Evolutionary conservation across 495 filamentous ascomycete species (phyloP).

Genomic region (Penicillium pancosmium): DNA sequence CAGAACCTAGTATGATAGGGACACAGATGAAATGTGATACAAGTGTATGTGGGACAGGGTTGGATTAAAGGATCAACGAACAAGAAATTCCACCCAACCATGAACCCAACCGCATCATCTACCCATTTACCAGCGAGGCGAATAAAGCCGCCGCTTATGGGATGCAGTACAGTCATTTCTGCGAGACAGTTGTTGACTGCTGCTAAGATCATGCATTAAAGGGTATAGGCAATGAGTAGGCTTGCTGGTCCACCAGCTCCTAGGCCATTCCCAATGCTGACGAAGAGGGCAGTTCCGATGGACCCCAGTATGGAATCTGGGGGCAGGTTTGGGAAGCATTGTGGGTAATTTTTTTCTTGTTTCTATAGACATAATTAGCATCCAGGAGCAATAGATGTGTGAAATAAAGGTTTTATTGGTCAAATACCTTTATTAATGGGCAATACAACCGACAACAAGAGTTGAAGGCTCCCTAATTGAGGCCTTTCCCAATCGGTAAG

Average conservation of each 20-base stretch:
- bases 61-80: slow-evolving; percentile 9
- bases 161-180: slow-evolving; percentile 52
- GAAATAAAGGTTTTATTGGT: no score
- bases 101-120: slow-evolving; percentile 56
- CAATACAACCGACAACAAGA: no score
- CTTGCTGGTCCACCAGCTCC: slow-evolving; percentile 55
- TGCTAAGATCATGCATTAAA: slow-evolving; percentile 37
- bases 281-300: slow-evolving; percentile 64
- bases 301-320: slow-evolving; percentile 35
- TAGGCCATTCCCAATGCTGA: slow-evolving; percentile 33
- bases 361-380: no score
- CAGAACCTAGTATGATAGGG: no score
- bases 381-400: no score
- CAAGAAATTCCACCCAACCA: slow-evolving; percentile 64
- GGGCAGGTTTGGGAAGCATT: no score
- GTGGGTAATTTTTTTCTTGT: no score
- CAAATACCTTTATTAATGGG: no score
- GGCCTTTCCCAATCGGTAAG: no score
- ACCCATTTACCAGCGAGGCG: slow-evolving; percentile 51
- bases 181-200: slow-evolving; percentile 42
- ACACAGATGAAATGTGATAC: not conserved
- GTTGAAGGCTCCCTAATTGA: no score
- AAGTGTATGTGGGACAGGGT: not conserved
- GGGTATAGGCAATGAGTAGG: slow-evolving; percentile 45
- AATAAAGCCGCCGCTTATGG: slow-evolving; percentile 59